Percentiles rank a stretch among this genome's conserved stretches.
Conservation (phyloP, 2,329 filamentous ascomycete species). For the Penicillium digitatum region DNA sequence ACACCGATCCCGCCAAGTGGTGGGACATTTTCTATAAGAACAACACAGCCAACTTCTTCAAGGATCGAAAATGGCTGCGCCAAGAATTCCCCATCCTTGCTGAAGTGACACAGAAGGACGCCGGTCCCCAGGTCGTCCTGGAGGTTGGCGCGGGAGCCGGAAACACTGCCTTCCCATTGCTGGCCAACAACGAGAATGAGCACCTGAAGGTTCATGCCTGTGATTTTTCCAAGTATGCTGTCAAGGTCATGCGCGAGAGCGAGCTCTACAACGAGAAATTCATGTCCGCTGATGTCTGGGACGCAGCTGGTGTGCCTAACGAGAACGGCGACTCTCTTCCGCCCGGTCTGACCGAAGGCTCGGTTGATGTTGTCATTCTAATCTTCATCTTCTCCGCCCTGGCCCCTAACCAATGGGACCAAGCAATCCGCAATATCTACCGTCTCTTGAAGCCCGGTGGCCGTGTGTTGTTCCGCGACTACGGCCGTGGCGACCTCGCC, state of each 20-base stretch:
- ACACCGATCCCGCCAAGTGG: constrained; percentile 85
- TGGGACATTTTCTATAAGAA: constrained; percentile 99
- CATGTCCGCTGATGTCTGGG: constrained; percentile 93
- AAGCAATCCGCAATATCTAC: constrained; percentile 76
- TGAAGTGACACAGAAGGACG: constrained; percentile 66
- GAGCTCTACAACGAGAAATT: constrained; percentile 67
- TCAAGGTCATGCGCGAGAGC: constrained; percentile 83
- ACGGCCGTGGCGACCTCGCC: constrained; percentile 89
- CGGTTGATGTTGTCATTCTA: constrained; percentile 86
- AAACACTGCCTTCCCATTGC: constrained; percentile 90
- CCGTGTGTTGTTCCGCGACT: constrained; percentile 92
- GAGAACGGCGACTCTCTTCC: constrained; percentile 57
- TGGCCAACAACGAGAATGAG: constrained; percentile 78
- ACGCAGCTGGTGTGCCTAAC: constrained; percentile 63
- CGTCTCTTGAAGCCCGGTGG: constrained; percentile 84
- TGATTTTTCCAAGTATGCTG: constrained; percentile 92
- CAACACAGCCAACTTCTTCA: constrained; percentile 97
- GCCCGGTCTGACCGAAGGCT: constrained; percentile 69
- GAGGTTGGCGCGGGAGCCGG: constrained; percentile 95
- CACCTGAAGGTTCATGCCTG: constrained; percentile 83
- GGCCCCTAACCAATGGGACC: constrained; percentile 76
- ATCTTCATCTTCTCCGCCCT: constrained; percentile 97
- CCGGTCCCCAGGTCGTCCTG: constrained; percentile 67
- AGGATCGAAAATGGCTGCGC: constrained; percentile 93
- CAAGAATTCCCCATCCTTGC: constrained; percentile 92